Evolutionary conservation across 1,284 basidiomycete species (phyloP).

Genomic region (Flammula alnicola): DNA sequence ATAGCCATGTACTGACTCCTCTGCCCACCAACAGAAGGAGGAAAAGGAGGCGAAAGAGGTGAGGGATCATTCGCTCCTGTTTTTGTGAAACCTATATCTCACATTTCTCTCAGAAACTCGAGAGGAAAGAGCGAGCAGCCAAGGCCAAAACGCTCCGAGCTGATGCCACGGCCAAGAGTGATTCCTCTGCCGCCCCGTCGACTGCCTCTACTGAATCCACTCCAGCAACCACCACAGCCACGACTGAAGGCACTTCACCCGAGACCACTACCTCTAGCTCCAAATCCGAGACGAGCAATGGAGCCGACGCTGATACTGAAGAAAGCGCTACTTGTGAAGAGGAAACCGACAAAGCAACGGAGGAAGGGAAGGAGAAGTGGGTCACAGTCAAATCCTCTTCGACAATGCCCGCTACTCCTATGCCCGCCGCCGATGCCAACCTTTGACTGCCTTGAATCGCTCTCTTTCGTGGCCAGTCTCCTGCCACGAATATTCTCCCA

Average conservation of each 20-base stretch:
- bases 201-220: conserved; percentile 37
- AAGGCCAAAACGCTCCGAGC: conserved; percentile 58
- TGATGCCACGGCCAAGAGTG: conserved; percentile 45
- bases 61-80: neutral
- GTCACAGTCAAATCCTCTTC: conserved; percentile 58
- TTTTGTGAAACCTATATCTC: neutral
- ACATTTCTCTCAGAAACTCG: conserved; percentile 47
- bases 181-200: conserved; percentile 37
- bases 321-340: conserved; percentile 77
- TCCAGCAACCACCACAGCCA: conserved; percentile 32
- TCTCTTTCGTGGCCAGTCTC: too few species aligned
- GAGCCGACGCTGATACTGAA: conserved; percentile 72
- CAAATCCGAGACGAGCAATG: conserved; percentile 61
- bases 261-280: conserved; percentile 45
- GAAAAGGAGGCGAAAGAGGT: conserved; percentile 59
- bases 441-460: too few species aligned
- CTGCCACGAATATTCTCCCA: too few species aligned
- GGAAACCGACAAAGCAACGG: conserved; percentile 50
- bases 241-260: conserved; percentile 33
- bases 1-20: conserved; percentile 14
- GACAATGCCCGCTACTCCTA: conserved; percentile 22
- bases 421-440: conserved; percentile 21
- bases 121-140: conserved; percentile 58
- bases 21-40: conserved; percentile 41
- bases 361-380: conserved; percentile 73